A percentile compares a stretch with the other conserved stretches of the same genome.
These are phyloP conservation scores for Kuraishia molischiana DNA, from an alignment of 805 yeast species.

Conservation along the genomic window DNA sequence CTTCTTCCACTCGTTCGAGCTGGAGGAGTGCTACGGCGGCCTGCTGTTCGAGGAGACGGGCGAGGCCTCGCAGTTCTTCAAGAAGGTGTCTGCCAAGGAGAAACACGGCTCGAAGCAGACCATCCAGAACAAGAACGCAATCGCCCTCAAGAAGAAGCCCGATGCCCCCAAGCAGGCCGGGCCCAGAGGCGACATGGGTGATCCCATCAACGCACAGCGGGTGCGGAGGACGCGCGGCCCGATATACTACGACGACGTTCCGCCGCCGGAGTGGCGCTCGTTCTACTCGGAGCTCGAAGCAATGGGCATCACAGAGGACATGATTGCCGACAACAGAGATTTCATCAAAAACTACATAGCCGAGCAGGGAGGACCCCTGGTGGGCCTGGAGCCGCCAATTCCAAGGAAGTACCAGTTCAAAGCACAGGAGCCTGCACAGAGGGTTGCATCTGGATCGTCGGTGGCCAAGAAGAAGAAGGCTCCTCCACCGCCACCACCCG, in stretches of 20 bases:
- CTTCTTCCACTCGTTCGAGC: constrained; percentile 89
- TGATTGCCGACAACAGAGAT: constrained; percentile 80
- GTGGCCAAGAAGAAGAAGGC: constrained; percentile 18
- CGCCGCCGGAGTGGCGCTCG: constrained; percentile 79
- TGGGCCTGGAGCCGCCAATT: constrained; percentile 77
- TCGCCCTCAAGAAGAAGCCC: constrained; percentile 55
- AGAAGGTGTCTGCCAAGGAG: constrained; percentile 62
- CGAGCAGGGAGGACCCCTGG: constrained; percentile 69
- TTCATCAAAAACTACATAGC: constrained; percentile 73
- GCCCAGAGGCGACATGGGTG: constrained; percentile 51
- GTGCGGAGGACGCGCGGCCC: constrained; percentile 46
- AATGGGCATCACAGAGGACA: constrained; percentile 77
- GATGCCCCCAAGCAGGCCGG: constrained; percentile 34
- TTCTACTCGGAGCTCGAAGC: constrained; percentile 63
- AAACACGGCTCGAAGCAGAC: constrained; percentile 88
- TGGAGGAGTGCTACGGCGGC: constrained; percentile 84
- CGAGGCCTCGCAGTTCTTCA: constrained; percentile 82
- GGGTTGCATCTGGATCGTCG: constrained; percentile 11
- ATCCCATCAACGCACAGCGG: constrained; percentile 42
- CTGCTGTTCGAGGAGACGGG: constrained; percentile 78
- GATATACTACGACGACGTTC: constrained; percentile 65
- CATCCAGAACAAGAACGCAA: constrained; percentile 75
- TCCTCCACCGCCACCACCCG: constrained; percentile 29
- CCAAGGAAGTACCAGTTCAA: constrained; percentile 47
- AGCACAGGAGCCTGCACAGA: constrained; percentile 6